Evolutionary conservation across 106 monocot genomes (phyloP).

Genomic region (Posidonia australis): DNA sequence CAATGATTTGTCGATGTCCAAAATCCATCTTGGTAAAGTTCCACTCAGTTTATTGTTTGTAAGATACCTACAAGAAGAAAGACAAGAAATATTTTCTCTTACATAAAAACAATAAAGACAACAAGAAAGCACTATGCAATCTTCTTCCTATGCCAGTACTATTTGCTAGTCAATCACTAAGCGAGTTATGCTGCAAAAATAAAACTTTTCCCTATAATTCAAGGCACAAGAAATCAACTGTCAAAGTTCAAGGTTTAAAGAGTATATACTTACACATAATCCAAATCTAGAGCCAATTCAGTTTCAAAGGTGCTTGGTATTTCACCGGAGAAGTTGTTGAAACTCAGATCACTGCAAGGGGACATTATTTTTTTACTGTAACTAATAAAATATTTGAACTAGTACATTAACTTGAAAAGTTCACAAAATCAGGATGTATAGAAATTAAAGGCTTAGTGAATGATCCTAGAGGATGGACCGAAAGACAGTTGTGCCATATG

Average conservation of each 20-base stretch:
- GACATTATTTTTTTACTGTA: background rate
- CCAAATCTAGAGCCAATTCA: background rate
- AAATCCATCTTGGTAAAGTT: constrained; percentile 61
- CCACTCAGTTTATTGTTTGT: constrained; percentile 66
- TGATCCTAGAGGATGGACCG: no score
- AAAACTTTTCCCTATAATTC: no score
- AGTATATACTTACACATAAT: constrained; percentile 11
- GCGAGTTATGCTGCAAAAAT: no score
- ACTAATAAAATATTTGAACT: no score
- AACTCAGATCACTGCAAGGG: constrained; percentile 44
- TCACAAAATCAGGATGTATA: no score
- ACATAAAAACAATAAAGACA: no score
- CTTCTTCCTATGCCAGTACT: no score
- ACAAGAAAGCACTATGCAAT: background rate
- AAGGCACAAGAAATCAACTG: no score
- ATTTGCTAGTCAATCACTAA: no score
- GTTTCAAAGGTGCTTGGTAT: background rate
- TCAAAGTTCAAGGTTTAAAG: background rate
- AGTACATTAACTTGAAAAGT: no score
- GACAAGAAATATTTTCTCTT: background rate
- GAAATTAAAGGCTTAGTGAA: no score
- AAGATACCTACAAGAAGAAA: constrained; percentile 39
- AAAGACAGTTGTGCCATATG: no score
- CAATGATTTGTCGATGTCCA: constrained; percentile 15
- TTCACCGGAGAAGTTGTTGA: constrained; percentile 13